Evolutionary conservation across 2,329 filamentous ascomycete species (phyloP).

Genomic region (Fusarium camptoceras): DNA sequence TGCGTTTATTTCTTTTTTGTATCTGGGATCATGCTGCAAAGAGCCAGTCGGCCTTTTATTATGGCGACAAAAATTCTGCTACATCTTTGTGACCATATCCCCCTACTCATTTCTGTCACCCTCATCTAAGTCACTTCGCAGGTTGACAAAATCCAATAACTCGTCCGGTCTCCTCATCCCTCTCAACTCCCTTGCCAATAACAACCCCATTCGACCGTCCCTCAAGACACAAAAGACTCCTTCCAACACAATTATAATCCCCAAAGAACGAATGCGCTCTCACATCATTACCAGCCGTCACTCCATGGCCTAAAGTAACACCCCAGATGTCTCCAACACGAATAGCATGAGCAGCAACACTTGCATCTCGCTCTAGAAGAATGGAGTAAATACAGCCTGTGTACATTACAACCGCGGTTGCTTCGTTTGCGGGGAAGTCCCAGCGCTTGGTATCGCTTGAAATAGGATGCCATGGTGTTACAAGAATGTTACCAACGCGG

Average conservation of each 20-base stretch:
- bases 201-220: constrained; percentile 56
- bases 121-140: neutral
- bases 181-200: constrained; percentile 57
- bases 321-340: constrained; percentile 61
- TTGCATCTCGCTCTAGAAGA: constrained; percentile 60
- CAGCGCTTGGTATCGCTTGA: constrained; percentile 54
- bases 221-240: constrained; percentile 53
- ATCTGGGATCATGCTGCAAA: too few relatives aligned
- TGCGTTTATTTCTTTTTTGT: neutral
- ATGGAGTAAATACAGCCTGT: constrained; percentile 68
- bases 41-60: neutral
- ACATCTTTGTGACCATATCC: accelerated
- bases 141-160: constrained; percentile 48
- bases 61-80: neutral
- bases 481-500: constrained; percentile 58
- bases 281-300: constrained; percentile 51
- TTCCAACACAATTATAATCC: constrained; percentile 58
- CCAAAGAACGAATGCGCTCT: constrained; percentile 68
- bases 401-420: constrained; percentile 53
- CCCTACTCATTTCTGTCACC: neutral
- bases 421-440: constrained; percentile 59
- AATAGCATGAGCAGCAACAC: constrained; percentile 63
- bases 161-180: constrained; percentile 54
- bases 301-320: constrained; percentile 69
- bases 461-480: constrained; percentile 72